A percentile compares a stretch with the other conserved stretches of the same genome.
Conservation (phyloP, 176 grass and related monocot genomes). For the Calamus simplicifolius region DNA sequence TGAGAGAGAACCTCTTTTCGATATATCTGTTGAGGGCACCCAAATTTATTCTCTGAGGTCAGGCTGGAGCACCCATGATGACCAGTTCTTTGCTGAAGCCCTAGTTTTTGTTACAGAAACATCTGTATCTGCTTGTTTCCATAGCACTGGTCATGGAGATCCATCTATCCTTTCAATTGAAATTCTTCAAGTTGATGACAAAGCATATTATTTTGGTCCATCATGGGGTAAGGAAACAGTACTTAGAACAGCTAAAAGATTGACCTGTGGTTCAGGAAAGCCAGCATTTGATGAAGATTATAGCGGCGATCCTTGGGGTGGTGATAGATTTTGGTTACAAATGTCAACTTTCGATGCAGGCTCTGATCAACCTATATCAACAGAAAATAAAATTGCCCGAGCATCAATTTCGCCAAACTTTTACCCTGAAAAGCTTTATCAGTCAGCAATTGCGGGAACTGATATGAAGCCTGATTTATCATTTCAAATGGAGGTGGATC, state of each 20-base stretch:
- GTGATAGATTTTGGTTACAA: slow-evolving; percentile 86
- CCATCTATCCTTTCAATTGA: slow-evolving; percentile 96
- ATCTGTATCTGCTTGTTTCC: slow-evolving; percentile 72
- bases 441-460: slow-evolving; percentile 72
- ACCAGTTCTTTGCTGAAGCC: slow-evolving; percentile 81
- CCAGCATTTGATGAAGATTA: slow-evolving; percentile 92
- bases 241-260: slow-evolving; percentile 77
- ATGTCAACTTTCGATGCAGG: slow-evolving; percentile 53
- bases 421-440: slow-evolving; percentile 73
- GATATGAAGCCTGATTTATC: slow-evolving; percentile 56
- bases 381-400: slow-evolving; percentile 80
- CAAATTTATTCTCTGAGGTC: slow-evolving; percentile 72
- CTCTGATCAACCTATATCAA: slow-evolving; percentile 62
- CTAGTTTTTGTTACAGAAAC: slow-evolving; percentile 58
- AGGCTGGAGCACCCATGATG: slow-evolving; percentile 77
- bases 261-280: slow-evolving; percentile 74
- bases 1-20: slow-evolving; percentile 74
- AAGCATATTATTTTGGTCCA: slow-evolving; percentile 61
- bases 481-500: slow-evolving; percentile 87
- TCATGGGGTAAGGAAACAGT: slow-evolving; percentile 43
- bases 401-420: slow-evolving; percentile 70
- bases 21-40: slow-evolving; percentile 89
- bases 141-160: slow-evolving; percentile 94
- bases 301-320: slow-evolving; percentile 59
- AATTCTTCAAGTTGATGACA: slow-evolving; percentile 82